phyloP scores from a whole-genome alignment of 23 red algal species.

The Gracilaria caudata region DNA sequence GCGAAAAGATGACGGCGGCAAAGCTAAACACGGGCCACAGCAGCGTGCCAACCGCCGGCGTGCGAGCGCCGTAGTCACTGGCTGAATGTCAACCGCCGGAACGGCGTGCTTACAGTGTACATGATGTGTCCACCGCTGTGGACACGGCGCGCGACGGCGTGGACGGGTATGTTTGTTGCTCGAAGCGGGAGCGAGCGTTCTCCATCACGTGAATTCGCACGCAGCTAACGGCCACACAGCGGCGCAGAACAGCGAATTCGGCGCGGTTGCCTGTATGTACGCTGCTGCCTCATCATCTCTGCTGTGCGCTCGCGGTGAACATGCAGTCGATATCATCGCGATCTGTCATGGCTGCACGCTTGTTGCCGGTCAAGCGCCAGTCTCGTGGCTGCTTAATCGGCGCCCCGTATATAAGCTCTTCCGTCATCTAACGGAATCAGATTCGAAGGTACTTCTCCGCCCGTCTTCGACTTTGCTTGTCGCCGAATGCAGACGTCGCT shows the following conservation, averaged over 20 bases:
- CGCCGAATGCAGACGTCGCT: no score
- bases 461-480: no score
- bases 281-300: neutral
- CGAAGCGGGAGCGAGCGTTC: no score
- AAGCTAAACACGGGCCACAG: neutral
- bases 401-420: neutral
- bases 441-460: no score
- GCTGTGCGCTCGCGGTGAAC: no score
- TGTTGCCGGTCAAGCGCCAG: neutral
- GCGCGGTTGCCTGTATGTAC: neutral
- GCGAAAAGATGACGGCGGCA: neutral
- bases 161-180: neutral
- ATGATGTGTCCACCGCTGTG: neutral
- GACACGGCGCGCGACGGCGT: neutral
- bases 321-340: no score
- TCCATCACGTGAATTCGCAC: neutral
- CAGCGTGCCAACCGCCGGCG: neutral
- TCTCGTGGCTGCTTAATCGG: neutral
- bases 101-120: neutral
- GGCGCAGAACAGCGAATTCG: no score
- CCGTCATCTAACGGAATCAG: neutral
- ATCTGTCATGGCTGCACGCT: neutral
- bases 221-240: neutral
- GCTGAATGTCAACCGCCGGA: no score
- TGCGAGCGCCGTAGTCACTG: neutral